Conservation (phyloP, 192 early-diverging fungal genomes). For the Backusella australiensis region DNA sequence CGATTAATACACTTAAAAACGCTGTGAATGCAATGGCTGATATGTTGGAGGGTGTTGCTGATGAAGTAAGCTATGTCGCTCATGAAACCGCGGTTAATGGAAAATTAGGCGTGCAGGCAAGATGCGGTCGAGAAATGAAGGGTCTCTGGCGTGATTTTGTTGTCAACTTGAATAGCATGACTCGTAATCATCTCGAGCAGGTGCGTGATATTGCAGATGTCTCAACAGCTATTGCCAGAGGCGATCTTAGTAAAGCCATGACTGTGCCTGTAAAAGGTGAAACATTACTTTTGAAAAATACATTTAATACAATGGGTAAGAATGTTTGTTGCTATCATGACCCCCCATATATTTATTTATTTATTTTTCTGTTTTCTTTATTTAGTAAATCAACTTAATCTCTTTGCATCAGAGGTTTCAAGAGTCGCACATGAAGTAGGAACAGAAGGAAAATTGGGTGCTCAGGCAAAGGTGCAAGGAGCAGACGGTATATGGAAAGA, state of each 20-base stretch:
- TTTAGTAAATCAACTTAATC: constrained; percentile 50
- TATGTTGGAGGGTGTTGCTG: constrained; percentile 51
- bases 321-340: neutral
- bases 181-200: constrained; percentile 50
- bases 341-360: neutral
- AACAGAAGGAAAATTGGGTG: constrained; percentile 70
- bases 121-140: constrained; percentile 40
- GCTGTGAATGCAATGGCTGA: constrained; percentile 64
- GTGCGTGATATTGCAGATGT: constrained; percentile 70
- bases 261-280: constrained; percentile 69
- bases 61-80: constrained; percentile 66
- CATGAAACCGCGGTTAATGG: constrained; percentile 72
- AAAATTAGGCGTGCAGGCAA: constrained; percentile 65
- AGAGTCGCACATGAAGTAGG: constrained; percentile 67
- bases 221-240: constrained; percentile 65
- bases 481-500: constrained; percentile 52
- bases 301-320: constrained; percentile 75
- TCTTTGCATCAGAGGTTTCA: constrained; percentile 58
- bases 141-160: constrained; percentile 61
- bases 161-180: constrained; percentile 56
- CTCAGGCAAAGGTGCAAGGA: constrained; percentile 47
- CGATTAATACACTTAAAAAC: constrained; percentile 42
- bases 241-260: constrained; percentile 71
- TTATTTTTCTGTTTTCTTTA: neutral
- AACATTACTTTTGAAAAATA: constrained; percentile 69